phyloP scores from a whole-genome alignment of 2,329 filamentous ascomycete species.

The Aspergillus neotritici region DNA sequence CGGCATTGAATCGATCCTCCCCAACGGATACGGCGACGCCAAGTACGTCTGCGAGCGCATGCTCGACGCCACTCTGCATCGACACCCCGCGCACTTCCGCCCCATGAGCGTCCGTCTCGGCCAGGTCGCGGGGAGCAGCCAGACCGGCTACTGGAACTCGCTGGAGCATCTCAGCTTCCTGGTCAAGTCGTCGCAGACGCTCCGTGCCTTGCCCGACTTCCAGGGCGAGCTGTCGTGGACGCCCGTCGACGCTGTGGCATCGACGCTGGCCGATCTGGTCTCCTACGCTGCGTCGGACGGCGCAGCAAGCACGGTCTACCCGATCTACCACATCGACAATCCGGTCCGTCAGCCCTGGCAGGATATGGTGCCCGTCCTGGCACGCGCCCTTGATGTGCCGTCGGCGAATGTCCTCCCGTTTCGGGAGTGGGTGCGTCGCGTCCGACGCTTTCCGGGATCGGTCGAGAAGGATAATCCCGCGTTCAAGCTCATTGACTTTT shows the following conservation, averaged over 20 bases:
- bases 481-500: slow-evolving; percentile 23
- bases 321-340: slow-evolving; percentile 46
- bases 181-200: slow-evolving; percentile 46
- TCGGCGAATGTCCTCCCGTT: slow-evolving; percentile 32
- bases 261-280: slow-evolving; percentile 31
- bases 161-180: slow-evolving; percentile 49
- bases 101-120: slow-evolving; percentile 43
- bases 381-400: slow-evolving; percentile 30
- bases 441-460: slow-evolving; percentile 18
- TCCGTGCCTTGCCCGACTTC: slow-evolving; percentile 41
- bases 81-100: slow-evolving; percentile 39
- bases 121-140: slow-evolving; percentile 49
- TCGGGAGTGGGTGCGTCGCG: slow-evolving; percentile 35
- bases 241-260: slow-evolving; percentile 42
- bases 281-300: background rate
- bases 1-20: slow-evolving; percentile 37
- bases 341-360: slow-evolving; percentile 40
- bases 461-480: slow-evolving; percentile 27
- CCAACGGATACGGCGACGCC: slow-evolving; percentile 48
- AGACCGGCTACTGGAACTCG: slow-evolving; percentile 51
- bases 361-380: slow-evolving; percentile 31
- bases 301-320: slow-evolving; percentile 19
- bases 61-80: slow-evolving; percentile 45
- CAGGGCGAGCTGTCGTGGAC: slow-evolving; percentile 42
- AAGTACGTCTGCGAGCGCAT: slow-evolving; percentile 49